Percentiles rank a stretch among this genome's conserved stretches.
These are phyloP conservation scores for Colletotrichum tofieldiae DNA, from an alignment of 2,329 filamentous ascomycete genomes.

Conservation along the genomic window DNA sequence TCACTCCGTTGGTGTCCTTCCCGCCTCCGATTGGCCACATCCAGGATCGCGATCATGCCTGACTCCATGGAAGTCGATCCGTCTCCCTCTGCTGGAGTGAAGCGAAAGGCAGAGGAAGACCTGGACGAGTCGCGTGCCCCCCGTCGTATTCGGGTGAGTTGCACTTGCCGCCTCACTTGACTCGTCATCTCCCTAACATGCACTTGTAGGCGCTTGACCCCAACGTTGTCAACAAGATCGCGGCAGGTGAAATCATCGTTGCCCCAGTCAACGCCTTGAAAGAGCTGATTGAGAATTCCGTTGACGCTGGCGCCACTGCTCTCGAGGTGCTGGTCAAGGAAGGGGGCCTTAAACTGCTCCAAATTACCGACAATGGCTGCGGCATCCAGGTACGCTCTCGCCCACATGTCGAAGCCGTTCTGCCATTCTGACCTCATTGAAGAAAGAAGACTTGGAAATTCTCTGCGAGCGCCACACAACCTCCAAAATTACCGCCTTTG, in stretches of 20 bases:
- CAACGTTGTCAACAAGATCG: slow-evolving; percentile 98
- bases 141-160: slow-evolving; percentile 66
- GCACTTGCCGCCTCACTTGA: slow-evolving; percentile 17
- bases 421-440: slow-evolving; percentile 46
- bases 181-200: slow-evolving; percentile 19
- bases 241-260: slow-evolving; percentile 97
- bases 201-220: slow-evolving; percentile 82
- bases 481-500: slow-evolving; percentile 93
- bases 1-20: not conserved
- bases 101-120: slow-evolving; percentile 64
- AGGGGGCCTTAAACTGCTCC: slow-evolving; percentile 92
- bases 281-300: slow-evolving; percentile 96
- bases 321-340: slow-evolving; percentile 95
- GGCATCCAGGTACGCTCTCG: slow-evolving; percentile 82
- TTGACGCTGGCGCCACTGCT: slow-evolving; percentile 95
- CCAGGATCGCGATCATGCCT: slow-evolving; percentile 46
- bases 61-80: slow-evolving; percentile 61
- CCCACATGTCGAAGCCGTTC: not conserved
- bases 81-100: slow-evolving; percentile 60
- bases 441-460: slow-evolving; percentile 93
- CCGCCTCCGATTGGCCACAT: not conserved
- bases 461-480: slow-evolving; percentile 97
- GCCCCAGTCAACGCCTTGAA: slow-evolving; percentile 97
- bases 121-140: slow-evolving; percentile 57
- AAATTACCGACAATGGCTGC: slow-evolving; percentile 97